Evolutionary conservation across 805 yeast species (phyloP), one percentile per base, ranked within the genome.

Genomic region (Candida pseudoglaebosa): DNA sequence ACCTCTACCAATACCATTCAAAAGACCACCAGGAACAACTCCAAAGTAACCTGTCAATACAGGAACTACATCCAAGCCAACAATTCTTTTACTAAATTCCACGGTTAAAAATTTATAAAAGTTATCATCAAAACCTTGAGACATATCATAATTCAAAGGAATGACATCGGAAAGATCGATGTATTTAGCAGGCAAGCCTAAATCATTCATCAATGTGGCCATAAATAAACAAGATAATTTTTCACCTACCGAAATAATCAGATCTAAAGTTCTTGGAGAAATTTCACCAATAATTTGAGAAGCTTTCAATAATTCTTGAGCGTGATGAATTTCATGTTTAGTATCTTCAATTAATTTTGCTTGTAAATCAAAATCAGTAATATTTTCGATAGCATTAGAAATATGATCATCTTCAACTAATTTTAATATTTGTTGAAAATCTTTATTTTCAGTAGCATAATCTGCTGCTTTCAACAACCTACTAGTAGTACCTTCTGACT

Each of bases 21-120:
- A 69, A 40, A 93, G 68, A 12, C 99, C 98, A 47, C 96, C 97
- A 24, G 97, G 98, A n/a, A 93, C 84, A 26, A 79, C 71, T 19
- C 99, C 99, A 53, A 93, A 93, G 61, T 87, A 93, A 2, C 99
- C 99, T 21, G 99, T 93, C 41, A 93, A 72, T 1, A 93, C 96
- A 1, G 99, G 99, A 16, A 90, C 82, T 12, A 74, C 57, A 30
- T 54, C 62, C 4, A 54, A 53, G 10, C 65, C 63, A 29, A 58
- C 48, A 17, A 83, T 66, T 52, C 66, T 72, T 24, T 64, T 64
- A 17, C 77, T 82, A 39, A 85, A 70, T 17, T 70, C 65, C 24
- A 59, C 59, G 2, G 83, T 69, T 47, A 85, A 65, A 44, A 66
- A 69, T 42, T 68, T 66, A 59, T 85, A 85, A 52, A 84, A 85